phyloP scores from a whole-genome alignment of 2,329 filamentous ascomycete genomes.

The Penicillium rolfsii region DNA sequence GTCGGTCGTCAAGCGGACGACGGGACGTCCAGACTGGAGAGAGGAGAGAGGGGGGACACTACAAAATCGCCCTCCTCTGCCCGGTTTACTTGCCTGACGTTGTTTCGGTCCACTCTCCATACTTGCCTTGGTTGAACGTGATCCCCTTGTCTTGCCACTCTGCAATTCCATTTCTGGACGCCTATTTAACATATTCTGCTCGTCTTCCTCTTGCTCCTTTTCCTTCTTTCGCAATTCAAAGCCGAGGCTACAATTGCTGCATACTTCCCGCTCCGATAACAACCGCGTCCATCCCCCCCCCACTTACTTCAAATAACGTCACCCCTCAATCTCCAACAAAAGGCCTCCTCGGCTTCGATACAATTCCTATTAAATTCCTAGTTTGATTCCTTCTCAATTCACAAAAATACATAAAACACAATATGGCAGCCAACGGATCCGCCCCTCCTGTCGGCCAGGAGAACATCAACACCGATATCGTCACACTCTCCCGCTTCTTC shows the following conservation, averaged over 20 bases:
- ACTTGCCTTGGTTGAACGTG: conserved; percentile 11
- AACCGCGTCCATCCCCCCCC: conserved; percentile 8
- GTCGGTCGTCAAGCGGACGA: neutral
- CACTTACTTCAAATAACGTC: neutral
- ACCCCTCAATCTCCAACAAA: neutral
- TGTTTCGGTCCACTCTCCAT: conserved; percentile 6
- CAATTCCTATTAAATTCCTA: neutral
- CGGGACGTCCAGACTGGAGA: too few species aligned
- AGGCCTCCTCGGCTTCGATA: neutral
- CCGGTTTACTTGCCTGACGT: conserved; percentile 14
- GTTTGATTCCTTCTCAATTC: neutral
- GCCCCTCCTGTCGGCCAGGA: conserved; percentile 64
- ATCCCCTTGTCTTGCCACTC: neutral
- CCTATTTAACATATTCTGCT: neutral
- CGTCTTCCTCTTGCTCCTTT: neutral
- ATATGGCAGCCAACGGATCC: conserved; percentile 46
- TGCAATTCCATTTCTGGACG: neutral
- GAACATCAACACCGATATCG: conserved; percentile 92
- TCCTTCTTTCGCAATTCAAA: neutral
- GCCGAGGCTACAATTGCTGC: conserved; percentile 9
- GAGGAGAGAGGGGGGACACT: too few species aligned
- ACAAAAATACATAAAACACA: conserved; percentile 11
- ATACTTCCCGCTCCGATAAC: conserved; percentile 9
- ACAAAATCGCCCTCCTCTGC: conserved; percentile 23
- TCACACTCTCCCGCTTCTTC: conserved; percentile 92